Conservation (phyloP, 768 basidiomycete species). For the Tricholoma saponaceum region DNA sequence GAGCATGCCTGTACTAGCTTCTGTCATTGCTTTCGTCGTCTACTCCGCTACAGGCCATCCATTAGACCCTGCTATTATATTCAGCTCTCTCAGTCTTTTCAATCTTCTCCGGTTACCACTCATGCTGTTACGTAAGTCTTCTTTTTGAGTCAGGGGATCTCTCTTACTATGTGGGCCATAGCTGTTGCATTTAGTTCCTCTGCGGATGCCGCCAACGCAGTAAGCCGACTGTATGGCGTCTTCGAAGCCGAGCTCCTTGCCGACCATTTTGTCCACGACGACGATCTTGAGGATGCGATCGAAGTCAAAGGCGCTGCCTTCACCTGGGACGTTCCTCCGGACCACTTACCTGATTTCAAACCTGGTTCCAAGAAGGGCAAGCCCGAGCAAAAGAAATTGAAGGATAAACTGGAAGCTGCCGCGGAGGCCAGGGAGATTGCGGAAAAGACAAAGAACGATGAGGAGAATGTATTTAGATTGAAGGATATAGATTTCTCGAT, state of each 20-base stretch:
- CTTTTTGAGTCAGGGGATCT: not conserved
- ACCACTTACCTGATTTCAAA: slow-evolving; percentile 29
- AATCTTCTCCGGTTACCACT: slow-evolving; percentile 78
- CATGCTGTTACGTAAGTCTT: slow-evolving; percentile 57
- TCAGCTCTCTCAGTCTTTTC: slow-evolving; percentile 84
- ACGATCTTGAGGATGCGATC: slow-evolving; percentile 56
- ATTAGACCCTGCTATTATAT: slow-evolving; percentile 69
- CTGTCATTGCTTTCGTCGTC: slow-evolving; percentile 71
- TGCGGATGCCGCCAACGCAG: slow-evolving; percentile 81
- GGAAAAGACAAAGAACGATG: slow-evolving; percentile 29
- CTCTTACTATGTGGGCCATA: slow-evolving; percentile 19
- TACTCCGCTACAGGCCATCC: slow-evolving; percentile 71
- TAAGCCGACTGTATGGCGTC: slow-evolving; percentile 69
- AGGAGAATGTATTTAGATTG: slow-evolving; percentile 57
- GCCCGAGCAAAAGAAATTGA: slow-evolving; percentile 8
- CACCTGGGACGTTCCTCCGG: slow-evolving; percentile 79
- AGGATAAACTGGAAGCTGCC: slow-evolving; percentile 22
- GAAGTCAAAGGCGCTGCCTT: slow-evolving; percentile 68
- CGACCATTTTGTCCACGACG: slow-evolving; percentile 53
- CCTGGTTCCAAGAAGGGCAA: slow-evolving; percentile 29
- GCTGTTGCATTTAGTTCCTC: slow-evolving; percentile 72
- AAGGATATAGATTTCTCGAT: slow-evolving; percentile 61
- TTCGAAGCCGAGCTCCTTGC: slow-evolving; percentile 80
- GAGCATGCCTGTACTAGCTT: slow-evolving; percentile 73
- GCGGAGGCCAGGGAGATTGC: slow-evolving; percentile 24